Evolutionary conservation across 495 filamentous ascomycete species (phyloP).

Genomic region (Cenococcum geophilum): DNA sequence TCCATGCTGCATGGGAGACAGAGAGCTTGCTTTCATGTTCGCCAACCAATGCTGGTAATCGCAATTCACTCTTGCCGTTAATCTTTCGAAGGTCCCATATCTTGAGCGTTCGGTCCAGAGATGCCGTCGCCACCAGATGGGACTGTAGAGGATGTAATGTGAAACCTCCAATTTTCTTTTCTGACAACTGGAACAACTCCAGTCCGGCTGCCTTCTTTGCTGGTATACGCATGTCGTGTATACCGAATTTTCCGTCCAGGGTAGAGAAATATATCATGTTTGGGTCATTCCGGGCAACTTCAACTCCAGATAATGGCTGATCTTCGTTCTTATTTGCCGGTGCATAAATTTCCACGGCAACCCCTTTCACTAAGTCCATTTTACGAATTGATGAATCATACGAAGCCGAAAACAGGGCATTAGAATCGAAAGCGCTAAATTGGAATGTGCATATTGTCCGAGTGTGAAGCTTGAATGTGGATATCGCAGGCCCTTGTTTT

Average conservation of each 20-base stretch:
- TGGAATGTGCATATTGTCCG: conserved; percentile 81
- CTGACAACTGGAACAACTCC: conserved; percentile 68
- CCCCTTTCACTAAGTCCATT: conserved; percentile 72
- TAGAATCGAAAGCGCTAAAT: conserved; percentile 63
- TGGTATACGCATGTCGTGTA: conserved; percentile 65
- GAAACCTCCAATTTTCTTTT: conserved; percentile 96
- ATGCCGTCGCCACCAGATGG: conserved; percentile 84
- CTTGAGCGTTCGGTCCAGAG: conserved; percentile 80
- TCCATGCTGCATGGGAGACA: conserved; percentile 88
- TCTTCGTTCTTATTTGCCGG: conserved; percentile 62
- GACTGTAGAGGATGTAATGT: conserved; percentile 68
- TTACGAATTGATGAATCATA: conserved; percentile 92
- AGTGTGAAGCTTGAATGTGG: conserved; percentile 80
- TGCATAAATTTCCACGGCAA: conserved; percentile 72
- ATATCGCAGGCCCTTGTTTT: conserved; percentile 66
- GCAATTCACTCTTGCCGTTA: conserved; percentile 43
- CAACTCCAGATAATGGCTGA: conserved; percentile 71
- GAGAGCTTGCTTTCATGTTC: conserved; percentile 77
- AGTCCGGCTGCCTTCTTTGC: conserved; percentile 41
- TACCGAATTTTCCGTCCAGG: conserved; percentile 69
- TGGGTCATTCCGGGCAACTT: conserved; percentile 63
- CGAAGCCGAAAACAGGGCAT: conserved; percentile 72
- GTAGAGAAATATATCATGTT: conserved; percentile 83
- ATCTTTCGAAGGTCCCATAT: conserved; percentile 92
- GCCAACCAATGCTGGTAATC: conserved; percentile 62